Percentiles rank a stretch among this genome's conserved stretches.
Evolutionary conservation across 441 rosid genomes (phyloP).

Genomic region (Adansonia grandidieri): DNA sequence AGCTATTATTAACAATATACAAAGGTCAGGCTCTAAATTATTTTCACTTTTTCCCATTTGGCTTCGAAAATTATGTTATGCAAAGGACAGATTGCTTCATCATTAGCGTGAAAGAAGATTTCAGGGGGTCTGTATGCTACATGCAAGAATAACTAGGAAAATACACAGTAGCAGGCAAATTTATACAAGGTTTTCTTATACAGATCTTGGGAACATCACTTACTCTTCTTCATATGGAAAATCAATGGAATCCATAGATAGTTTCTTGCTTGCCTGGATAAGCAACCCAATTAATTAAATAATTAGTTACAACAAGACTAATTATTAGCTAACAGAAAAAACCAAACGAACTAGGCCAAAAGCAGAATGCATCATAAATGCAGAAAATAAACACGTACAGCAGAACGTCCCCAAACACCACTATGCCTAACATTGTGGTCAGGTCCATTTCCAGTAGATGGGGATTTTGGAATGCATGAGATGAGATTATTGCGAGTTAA

Average conservation of each 20-base stretch:
- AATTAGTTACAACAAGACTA: conserved; percentile 7
- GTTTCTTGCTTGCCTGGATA: conserved; percentile 82
- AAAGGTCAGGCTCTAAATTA: background rate
- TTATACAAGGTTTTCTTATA: conserved; percentile 22
- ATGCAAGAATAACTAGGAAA: conserved; percentile 15
- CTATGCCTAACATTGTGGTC: conserved; percentile 35
- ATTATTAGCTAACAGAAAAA: conserved; percentile 6
- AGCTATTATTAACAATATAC: conserved; percentile 9
- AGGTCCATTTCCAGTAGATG: conserved; percentile 46
- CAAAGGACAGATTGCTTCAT: conserved; percentile 3
- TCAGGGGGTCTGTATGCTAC: conserved; percentile 17
- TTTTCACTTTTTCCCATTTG: background rate
- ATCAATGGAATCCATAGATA: conserved; percentile 80
- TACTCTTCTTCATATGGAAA: conserved; percentile 72
- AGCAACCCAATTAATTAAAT: conserved; percentile 14
- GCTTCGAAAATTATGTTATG: background rate
- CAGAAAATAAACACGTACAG: conserved; percentile 59
- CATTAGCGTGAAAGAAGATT: background rate
- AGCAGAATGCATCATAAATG: conserved; percentile 13
- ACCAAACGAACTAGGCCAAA: conserved; percentile 28
- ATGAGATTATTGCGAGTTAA: conserved; percentile 33
- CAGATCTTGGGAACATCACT: conserved; percentile 44
- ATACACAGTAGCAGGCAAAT: conserved; percentile 24
- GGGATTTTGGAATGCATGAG: conserved; percentile 42
- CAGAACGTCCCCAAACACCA: conserved; percentile 59